Base-by-base conservation (phyloP, 2,329 filamentous ascomycete genomes). In the Dryadomyces sulphureus region DNA sequence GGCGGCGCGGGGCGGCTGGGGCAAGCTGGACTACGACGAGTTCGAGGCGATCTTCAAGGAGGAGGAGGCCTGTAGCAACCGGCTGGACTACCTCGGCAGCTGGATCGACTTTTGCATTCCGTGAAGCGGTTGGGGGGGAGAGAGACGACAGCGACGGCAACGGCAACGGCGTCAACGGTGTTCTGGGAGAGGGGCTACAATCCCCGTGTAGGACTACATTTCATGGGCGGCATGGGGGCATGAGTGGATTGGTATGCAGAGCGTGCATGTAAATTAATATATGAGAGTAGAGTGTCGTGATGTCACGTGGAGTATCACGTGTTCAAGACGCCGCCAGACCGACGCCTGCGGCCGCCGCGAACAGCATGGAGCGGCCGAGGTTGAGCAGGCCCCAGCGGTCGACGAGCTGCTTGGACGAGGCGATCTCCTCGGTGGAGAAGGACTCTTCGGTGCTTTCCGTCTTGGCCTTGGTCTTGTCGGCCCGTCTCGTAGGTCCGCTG, bases 61-160 rank as follows among this genome's bases (percentile, higher is more conserved):
- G n/a, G 72, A 79, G 51, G 75, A 80, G 53, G 75, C 77, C 21
- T 65, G 67, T 24, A 73, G 71, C 14, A 77, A 78, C 57, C 66
- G 81, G 45, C 69, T 89, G 50, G 84, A 85, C 54, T 90, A 94
- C 61, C 69, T 95, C 41, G 85, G 85, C 49, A 85, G 78, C 55
- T 96, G 90, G 90, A 85, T 95, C 61, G 89, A 95, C 59, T 79
- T 81, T 59, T 82, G 77, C 59, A 80, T 82, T 53, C 77, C 77
- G 14, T 77, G 34, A 36, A n/a, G 16, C 27, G 5, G 11, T 32
- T 32, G 27, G 27, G 27, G 6, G 4, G 27, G 4, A 32, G 5
- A 14, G n/a, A n/a, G n/a, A n/a, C n/a, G n/a, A n/a, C n/a, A n/a
- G n/a, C n/a, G n/a, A n/a, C n/a, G n/a, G n/a, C n/a, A n/a, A n/a